Conservation (phyloP, 2,329 filamentous ascomycete species). For the Clonostachys rhizophaga region DNA sequence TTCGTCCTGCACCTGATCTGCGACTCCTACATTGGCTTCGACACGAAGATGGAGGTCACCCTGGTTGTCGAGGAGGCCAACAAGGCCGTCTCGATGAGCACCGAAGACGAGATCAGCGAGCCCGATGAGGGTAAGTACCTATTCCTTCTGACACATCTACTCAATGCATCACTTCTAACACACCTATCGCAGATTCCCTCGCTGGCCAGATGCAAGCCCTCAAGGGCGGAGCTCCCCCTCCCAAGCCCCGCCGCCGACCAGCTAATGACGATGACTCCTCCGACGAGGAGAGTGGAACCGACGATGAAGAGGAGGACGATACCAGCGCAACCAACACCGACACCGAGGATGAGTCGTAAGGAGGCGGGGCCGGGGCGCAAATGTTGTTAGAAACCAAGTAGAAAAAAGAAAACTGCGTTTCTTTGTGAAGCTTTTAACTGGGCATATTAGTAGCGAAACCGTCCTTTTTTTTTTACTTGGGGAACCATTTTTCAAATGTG, state of each 20-base stretch:
- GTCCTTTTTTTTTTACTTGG: too few species aligned
- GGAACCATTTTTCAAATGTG: too few species aligned
- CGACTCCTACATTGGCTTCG: slow-evolving; percentile 92
- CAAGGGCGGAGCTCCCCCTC: slow-evolving; percentile 60
- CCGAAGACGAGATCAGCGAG: slow-evolving; percentile 94
- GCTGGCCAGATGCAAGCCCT: slow-evolving; percentile 88
- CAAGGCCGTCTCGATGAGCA: slow-evolving; percentile 75
- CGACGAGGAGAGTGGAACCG: slow-evolving; percentile 77
- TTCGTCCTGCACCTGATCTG: slow-evolving; percentile 93
- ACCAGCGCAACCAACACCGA: slow-evolving; percentile 66
- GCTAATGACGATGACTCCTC: slow-evolving; percentile 52
- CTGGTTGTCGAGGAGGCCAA: slow-evolving; percentile 84
- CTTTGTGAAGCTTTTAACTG: too few species aligned
- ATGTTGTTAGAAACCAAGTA: too few species aligned
- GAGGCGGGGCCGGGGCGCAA: too few species aligned
- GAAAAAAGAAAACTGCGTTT: too few species aligned
- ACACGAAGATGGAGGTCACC: slow-evolving; percentile 86
- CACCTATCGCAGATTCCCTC: slow-evolving; percentile 61
- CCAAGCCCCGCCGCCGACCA: slow-evolving; percentile 49
- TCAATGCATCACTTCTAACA: slow-evolving; percentile 7
- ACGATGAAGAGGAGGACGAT: slow-evolving; percentile 58
- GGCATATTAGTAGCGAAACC: too few species aligned
- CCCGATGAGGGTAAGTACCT: slow-evolving; percentile 83
- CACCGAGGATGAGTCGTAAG: slow-evolving; percentile 56
- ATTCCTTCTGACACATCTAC: neutral